Evolutionary conservation across 169 alveolate genomes (phyloP), one percentile per base, ranked within the genome.

Genomic region (Plasmodium vivax): DNA sequence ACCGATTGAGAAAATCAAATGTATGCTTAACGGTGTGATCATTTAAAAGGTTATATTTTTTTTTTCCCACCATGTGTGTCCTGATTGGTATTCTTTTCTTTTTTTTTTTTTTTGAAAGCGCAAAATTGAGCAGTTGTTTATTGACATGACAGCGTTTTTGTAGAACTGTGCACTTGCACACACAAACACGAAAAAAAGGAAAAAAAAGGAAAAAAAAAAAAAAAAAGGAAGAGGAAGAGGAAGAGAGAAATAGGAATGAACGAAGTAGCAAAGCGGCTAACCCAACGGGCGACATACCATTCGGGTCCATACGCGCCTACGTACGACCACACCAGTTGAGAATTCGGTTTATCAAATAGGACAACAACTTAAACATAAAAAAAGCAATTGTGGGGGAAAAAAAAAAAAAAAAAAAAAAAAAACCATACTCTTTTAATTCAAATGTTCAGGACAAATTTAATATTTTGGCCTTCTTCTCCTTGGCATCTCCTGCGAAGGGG

Each of bases 391-490:
- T 58, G 32, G 41, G 43, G 5, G 56, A 83, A 51, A 56, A 83
- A 83, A 83, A 38, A 80, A 80, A 80, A 23, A 51, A 82, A 83
- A 82, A 82, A 82, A 45, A 54, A 82, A 82, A 82, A 82, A 45
- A 54, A 82, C 51, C 23, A 51, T 51, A 51, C 27, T 51, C 16
- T 51, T 51, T 68, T 68, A 68, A 62, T 32, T 38, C 71, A 43
- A 73, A 27, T 73, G 38, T 38, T 88, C 32, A 88, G 9, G 94
- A 88, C 83, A 88, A 74, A 68, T 51, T 88, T 62, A 88, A 88
- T 79, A 88, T 88, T 80, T 88, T 88, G 51, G 94, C 94, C 27
- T 80, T 88, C 54, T 80, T 80, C 47, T 88, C 75, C 83, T 88
- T 88, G 19, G 90, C 90, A 34, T 88, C 94, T 14, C 41, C 94